Percentiles rank a stretch among this genome's conserved stretches.
phyloP scores from a whole-genome alignment of 306 rosid genomes.

The Cucurbita moschata region DNA sequence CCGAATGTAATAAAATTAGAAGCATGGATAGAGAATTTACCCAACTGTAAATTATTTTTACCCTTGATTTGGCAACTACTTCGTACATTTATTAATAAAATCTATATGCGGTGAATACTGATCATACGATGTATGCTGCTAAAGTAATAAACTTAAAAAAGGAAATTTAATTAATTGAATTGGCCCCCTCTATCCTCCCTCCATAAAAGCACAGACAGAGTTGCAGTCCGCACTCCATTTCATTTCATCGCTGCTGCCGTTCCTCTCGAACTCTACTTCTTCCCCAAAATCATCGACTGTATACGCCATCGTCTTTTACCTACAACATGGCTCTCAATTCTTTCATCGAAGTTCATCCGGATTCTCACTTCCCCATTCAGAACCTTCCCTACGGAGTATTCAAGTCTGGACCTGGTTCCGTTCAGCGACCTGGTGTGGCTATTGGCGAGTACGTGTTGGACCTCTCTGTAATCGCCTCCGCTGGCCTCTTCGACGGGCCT shows the following conservation, averaged over 20 bases:
- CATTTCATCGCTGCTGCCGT: too few relatives aligned
- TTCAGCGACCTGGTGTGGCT: constrained; percentile 70
- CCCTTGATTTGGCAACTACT: too few relatives aligned
- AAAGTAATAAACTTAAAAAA: too few relatives aligned
- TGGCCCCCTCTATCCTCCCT: not conserved
- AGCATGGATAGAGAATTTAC: too few relatives aligned
- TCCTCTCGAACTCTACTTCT: not conserved
- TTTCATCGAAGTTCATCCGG: constrained; percentile 47
- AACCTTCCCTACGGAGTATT: constrained; percentile 81
- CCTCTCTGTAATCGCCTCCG: constrained; percentile 57
- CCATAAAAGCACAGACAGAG: not conserved
- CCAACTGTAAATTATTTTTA: too few relatives aligned
- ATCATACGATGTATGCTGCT: too few relatives aligned
- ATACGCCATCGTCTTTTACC: not conserved
- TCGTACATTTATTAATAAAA: too few relatives aligned
- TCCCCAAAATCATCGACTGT: not conserved
- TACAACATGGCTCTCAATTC: constrained; percentile 38
- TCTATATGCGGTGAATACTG: too few relatives aligned
- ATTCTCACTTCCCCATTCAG: constrained; percentile 84
- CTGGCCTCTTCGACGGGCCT: constrained; percentile 69
- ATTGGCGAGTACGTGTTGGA: constrained; percentile 80
- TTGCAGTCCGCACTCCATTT: not conserved
- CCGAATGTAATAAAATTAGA: too few relatives aligned
- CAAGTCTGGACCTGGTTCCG: constrained; percentile 34
- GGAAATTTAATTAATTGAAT: not conserved